Evolutionary conservation across 129 eudicot species (phyloP), one percentile per base, ranked within the genome.

Genomic region (Escallonia herrerae): DNA sequence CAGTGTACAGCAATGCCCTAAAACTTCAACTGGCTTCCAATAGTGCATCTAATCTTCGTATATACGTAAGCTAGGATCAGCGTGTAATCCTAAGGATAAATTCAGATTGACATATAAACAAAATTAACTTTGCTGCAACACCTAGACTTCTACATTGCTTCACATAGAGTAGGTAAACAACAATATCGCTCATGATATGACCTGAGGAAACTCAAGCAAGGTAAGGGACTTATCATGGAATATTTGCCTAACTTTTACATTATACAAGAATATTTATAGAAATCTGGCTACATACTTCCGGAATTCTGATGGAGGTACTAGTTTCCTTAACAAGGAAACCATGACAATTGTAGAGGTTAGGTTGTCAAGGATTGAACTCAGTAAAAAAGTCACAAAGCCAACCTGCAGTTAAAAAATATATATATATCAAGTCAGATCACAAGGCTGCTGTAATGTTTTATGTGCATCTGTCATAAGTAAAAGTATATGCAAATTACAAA

Each of bases 321-420:
- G 77, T 65, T 93, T 93, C 81, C 96, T 81, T 83, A 93, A 76
- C 66, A 93, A 80, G 43, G 98, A 93, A 61, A 93, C 98, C 98
- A 93, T 93, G 74, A 93, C 98, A 49, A 93, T 93, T 4, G 98
- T 93, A 70, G 98, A 85, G 43, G 98, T 93, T 78, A 93, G 85
- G 74, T 93, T 93, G 85, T 93, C 98, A 59, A 93, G 98, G 59
- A 93, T 71, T 8, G 98, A 74, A 72, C 98, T 93, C 38, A 93
- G 80, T 80, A 93, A 88, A 71, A 93, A 93, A 11, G 99, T 93
- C 68, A 93, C 95, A 74, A 93, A 83, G 58, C 99, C 99, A 77
- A 93, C 69, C 99, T 93, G 95, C 70, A 87, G 72, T 72, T 40
- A 58, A 64, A 51, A 65, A 11, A 49, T 67, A 54, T 37, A 41